Evolutionary conservation across 805 yeast genomes (phyloP), one percentile per base, ranked within the genome.

Genomic region (Ogataea haglerorum): DNA sequence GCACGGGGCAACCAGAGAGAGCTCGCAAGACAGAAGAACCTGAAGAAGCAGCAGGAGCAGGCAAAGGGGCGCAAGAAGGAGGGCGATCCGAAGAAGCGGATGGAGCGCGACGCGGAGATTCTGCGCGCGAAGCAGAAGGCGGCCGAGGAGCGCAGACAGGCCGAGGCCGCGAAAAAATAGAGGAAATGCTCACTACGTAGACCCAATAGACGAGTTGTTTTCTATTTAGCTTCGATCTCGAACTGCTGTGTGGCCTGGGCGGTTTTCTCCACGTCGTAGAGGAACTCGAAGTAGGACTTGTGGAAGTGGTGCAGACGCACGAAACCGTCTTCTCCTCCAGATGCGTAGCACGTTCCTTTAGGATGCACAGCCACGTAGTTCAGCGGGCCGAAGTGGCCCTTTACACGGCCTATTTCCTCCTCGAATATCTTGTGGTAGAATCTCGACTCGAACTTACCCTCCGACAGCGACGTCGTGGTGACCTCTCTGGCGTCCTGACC

Each of bases 401-500:
- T 87, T 36, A 93, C 91, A 69, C 96, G 83, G 52, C 98, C 99
- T 51, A 93, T 82, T 66, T 91, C 98, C 61, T 91, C 98, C 65
- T 83, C 84, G 65, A 90, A 93, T 36, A 93, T 78, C 70, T 91
- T 93, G 69, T 93, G 98, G 69, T 82, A 88, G 64, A 93, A 86
- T 69, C 96, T 80, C 26, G 97, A 93, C 72, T 93, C 98, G 65
- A 93, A 93, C 61, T 87, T 87, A 71, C 99, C 99, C 66, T 91
- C 95, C 35, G 83, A 74, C 41, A 89, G 80, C 30, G 93, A 78
- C 19, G 98, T 89, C n/a, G 98, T 93, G 30, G 99, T 93, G 60
- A 93, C 99, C 64, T 90, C 95, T 67, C 89, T 81, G 29, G 99
- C 98, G 57, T 89, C 98, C 73, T 93, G 98, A 80, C 99, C 99